These are phyloP conservation scores for Casuarina equisetifolia DNA, from an alignment of 306 rosid species.

Conservation along the genomic window DNA sequence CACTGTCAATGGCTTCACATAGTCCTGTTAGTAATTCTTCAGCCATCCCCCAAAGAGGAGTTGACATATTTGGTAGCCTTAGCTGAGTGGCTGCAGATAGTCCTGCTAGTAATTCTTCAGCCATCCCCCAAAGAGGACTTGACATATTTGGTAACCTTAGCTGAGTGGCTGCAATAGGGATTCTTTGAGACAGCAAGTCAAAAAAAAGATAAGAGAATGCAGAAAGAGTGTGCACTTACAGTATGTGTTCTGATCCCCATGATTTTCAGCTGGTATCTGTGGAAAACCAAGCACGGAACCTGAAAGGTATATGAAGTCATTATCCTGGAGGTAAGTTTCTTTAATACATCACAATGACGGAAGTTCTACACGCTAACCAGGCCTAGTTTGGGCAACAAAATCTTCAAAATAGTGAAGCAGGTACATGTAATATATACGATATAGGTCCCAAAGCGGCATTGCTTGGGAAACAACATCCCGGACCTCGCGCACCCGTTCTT, in stretches of 20 bases:
- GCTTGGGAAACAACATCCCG: neutral
- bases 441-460: neutral
- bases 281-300: no score
- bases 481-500: neutral
- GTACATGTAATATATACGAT: neutral
- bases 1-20: neutral
- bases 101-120: neutral
- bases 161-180: neutral
- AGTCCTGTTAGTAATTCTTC: neutral
- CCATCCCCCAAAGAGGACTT: neutral
- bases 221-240: neutral
- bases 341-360: neutral
- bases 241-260: no score
- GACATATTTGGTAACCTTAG: neutral
- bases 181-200: neutral
- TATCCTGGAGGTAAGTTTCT: no score
- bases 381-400: neutral
- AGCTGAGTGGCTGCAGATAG: neutral
- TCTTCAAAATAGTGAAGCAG: slow-evolving; percentile 9
- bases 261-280: no score
- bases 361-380: neutral
- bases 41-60: neutral
- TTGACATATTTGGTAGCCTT: neutral
- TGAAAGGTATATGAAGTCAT: no score
- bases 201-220: neutral